Conservation (phyloP, 805 yeast species). For the Henningerozyma blattae region DNA sequence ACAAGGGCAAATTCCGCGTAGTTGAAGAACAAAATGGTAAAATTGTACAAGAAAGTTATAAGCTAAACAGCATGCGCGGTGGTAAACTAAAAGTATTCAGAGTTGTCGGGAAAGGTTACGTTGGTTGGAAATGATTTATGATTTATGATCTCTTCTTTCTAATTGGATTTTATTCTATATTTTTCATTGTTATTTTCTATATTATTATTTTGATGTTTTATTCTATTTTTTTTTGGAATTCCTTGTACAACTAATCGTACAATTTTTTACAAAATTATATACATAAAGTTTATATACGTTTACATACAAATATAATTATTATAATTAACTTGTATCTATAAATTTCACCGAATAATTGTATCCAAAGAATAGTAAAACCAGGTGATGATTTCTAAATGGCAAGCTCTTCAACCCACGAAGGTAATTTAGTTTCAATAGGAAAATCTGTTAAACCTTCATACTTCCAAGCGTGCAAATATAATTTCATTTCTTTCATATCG, state of each 20-base stretch:
- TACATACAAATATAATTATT: too few species aligned
- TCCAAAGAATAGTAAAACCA: background rate
- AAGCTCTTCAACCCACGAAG: constrained; percentile 30
- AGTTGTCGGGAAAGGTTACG: constrained; percentile 56
- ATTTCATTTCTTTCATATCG: constrained; percentile 16
- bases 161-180: too few species aligned
- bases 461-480: constrained; percentile 26
- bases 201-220: too few species aligned
- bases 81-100: constrained; percentile 79
- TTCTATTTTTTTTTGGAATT: too few species aligned
- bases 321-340: too few species aligned
- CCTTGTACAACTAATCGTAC: too few species aligned
- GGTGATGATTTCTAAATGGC: background rate
- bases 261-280: too few species aligned
- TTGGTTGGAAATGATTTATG: too few species aligned
- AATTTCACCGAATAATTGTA: too few species aligned
- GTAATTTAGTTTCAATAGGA: constrained; percentile 32
- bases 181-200: too few species aligned
- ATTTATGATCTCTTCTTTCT: too few species aligned
- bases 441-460: constrained; percentile 23
- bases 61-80: constrained; percentile 56
- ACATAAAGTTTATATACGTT: too few species aligned
- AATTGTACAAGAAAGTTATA: constrained; percentile 49
- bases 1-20: constrained; percentile 60
- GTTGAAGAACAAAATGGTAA: constrained; percentile 45